Evolutionary conservation across 2,329 filamentous ascomycete genomes (phyloP).

Genomic region (Phoma sp.): DNA sequence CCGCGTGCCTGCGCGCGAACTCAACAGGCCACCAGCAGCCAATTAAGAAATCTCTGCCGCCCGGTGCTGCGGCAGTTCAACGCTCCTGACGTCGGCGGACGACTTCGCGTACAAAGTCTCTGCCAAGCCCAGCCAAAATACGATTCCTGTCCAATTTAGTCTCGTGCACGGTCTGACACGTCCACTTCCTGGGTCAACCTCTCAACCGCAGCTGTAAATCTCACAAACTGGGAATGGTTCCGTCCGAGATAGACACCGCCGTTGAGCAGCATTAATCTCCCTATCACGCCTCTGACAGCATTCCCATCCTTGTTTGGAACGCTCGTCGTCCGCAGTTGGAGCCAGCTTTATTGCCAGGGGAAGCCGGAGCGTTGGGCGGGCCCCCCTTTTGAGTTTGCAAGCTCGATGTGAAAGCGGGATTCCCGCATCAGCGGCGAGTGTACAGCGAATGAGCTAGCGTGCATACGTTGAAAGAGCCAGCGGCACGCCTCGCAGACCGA

Average conservation of each 20-base stretch:
- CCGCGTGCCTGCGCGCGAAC: conserved; percentile 15
- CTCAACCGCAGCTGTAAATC: conserved; percentile 34
- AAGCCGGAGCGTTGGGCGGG: conserved; percentile 4
- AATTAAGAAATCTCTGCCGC: conserved; percentile 19
- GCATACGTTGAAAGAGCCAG: conserved; percentile 9
- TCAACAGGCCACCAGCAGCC: conserved; percentile 27
- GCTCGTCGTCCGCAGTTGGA: conserved; percentile 6
- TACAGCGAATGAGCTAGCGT: conserved; percentile 9
- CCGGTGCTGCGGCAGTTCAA: conserved; percentile 23
- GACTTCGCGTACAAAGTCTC: conserved; percentile 16
- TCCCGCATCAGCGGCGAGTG: conserved; percentile 5
- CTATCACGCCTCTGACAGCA: conserved; percentile 20
- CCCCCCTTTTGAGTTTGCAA: conserved; percentile 19
- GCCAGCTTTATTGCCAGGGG: conserved; percentile 2
- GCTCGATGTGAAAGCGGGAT: conserved; percentile 20
- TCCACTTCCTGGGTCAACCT: conserved; percentile 23
- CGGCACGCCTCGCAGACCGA: conserved; percentile 28
- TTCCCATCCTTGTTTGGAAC: conserved; percentile 5
- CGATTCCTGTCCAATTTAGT: conserved; percentile 22
- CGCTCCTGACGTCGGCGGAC: conserved; percentile 37
- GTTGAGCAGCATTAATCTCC: conserved; percentile 21
- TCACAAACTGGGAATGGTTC: conserved; percentile 17
- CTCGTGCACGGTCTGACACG: conserved; percentile 33
- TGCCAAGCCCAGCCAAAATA: conserved; percentile 26
- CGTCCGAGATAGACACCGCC: conserved; percentile 22